Base-by-base conservation (phyloP, 108 stramenopile genomes). In the Conticribra weissflogii region DNA sequence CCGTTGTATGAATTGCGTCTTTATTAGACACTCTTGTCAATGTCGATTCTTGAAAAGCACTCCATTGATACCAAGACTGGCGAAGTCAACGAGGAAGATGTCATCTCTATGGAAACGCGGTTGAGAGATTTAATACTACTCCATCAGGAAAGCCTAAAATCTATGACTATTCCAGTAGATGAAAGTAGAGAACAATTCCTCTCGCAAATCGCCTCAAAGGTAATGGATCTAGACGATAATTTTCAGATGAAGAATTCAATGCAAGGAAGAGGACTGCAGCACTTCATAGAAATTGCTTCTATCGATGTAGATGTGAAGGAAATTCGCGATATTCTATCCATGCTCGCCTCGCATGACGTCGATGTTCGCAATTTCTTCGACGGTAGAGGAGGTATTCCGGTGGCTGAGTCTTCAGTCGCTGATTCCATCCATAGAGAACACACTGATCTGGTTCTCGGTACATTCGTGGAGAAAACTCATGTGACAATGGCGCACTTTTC, bases 401-500 rank as follows among this genome's bases (percentile, higher is more conserved):
- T 2, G 21, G n/a, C n/a, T n/a, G n/a, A n/a, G n/a, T n/a, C n/a
- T n/a, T n/a, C n/a, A n/a, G n/a, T n/a, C n/a, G n/a, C n/a, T n/a
- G n/a, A n/a, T n/a, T n/a, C n/a, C n/a, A n/a, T n/a, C n/a, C n/a
- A n/a, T n/a, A n/a, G n/a, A n/a, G n/a, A n/a, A n/a, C n/a, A n/a
- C n/a, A n/a, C n/a, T n/a, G n/a, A n/a, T n/a, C n/a, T n/a, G n/a
- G 44, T 9, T 22, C 44, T 41, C 5, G 51, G 52, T 0, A 19
- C 51, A 1, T 82, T 85, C 29, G 52, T 83, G 3, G 46, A 55
- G 25, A 71, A 75, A 9, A 68, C 87, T 15, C 90, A 91, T 47
- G 81, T 88, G 15, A 91, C 90, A 12, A 77, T 91, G 83, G 80
- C 71, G 4, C 86, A 86, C 63, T 63, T 60, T 50, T 54, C 64